These are phyloP conservation scores for Chrysophaeum taylorii DNA, from an alignment of 352 stramenopile species.

Conservation along the genomic window DNA sequence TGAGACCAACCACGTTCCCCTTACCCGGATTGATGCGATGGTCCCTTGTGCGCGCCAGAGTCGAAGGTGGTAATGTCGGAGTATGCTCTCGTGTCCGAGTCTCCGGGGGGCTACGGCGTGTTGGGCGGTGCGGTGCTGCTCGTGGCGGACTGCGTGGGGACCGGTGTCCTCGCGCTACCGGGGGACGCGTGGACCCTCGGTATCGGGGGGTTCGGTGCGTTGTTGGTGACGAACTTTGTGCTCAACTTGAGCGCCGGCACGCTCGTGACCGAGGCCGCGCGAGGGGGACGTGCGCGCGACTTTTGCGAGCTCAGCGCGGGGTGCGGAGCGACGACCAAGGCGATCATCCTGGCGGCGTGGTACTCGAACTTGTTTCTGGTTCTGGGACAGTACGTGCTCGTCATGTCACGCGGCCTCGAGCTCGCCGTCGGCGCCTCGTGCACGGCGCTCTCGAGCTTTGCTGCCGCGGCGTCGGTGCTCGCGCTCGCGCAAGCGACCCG, in stretches of 20 bases:
- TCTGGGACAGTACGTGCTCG: constrained; percentile 43
- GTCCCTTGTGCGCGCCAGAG: too few species aligned
- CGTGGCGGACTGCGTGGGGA: constrained; percentile 5
- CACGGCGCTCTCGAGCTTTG: too few species aligned
- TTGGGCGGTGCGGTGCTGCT: neutral
- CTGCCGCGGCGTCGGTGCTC: too few species aligned
- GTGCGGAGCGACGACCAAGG: neutral
- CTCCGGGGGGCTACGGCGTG: constrained; percentile 7
- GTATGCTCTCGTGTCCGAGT: too few species aligned
- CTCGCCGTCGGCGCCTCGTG: neutral
- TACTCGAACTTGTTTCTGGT: constrained; percentile 50
- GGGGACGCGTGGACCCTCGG: neutral
- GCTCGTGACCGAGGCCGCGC: too few species aligned
- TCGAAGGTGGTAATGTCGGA: too few species aligned
- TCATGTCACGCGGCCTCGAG: constrained; percentile 44
- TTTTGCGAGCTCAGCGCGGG: neutral
- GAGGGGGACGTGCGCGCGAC: too few species aligned
- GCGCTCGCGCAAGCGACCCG: neutral
- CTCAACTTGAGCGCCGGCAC: too few species aligned
- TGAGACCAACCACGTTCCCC: too few species aligned
- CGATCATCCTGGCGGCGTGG: constrained; percentile 38
- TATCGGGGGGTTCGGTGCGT: neutral
- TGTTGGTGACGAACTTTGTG: too few species aligned
- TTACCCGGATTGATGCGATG: too few species aligned
- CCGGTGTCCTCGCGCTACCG: neutral